Base-by-base conservation (phyloP, 176 grass and related monocot genomes). In the Oryza officinalis region DNA sequence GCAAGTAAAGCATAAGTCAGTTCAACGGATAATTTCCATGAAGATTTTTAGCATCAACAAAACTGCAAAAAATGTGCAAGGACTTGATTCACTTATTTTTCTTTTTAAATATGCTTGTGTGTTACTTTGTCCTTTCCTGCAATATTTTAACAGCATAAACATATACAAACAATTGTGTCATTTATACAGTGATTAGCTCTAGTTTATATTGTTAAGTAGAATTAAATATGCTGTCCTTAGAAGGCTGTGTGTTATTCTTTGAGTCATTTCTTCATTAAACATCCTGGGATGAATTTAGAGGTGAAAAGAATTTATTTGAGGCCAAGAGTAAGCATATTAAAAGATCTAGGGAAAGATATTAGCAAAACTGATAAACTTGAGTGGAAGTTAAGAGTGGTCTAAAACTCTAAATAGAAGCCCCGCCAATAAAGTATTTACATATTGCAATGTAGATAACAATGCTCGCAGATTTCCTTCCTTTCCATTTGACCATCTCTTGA, bases 401-500 rank as follows among this genome's bases (percentile, higher is more conserved):
- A 38, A 38, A 38, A 38, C 37, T 9, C 37, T 38, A 85, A 81
- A 76, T 3, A 72, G 41, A 80, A 67, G 38, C 60, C 28, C 20
- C 43, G 46, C 75, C 45, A 86, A 50, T 67, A 63, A 84, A 87
- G 70, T 75, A 35, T 84, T 15, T 91, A 99, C 96, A 90, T 99
- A 99, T 94, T 99, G 96, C 67, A 99, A 84, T 63, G 96, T 99
- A 23, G 96, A 99, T 22, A 99, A 78, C 87, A 99, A 85, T 33
- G 96, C 96, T 73, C 96, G 96, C 28, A 99, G 81, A 86, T 99
- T 99, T 91, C 93, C 96, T 94, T 96, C 89, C 91, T 99, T 99
- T 79, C 96, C 96, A 77, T 89, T 96, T 87, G 96, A 99, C 96
- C 96, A 99, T 92, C 96, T 85, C 89, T 94, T 99, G 80, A 99